Evolutionary conservation across 768 basidiomycete genomes (phyloP).

Genomic region (Lactarius indigo): DNA sequence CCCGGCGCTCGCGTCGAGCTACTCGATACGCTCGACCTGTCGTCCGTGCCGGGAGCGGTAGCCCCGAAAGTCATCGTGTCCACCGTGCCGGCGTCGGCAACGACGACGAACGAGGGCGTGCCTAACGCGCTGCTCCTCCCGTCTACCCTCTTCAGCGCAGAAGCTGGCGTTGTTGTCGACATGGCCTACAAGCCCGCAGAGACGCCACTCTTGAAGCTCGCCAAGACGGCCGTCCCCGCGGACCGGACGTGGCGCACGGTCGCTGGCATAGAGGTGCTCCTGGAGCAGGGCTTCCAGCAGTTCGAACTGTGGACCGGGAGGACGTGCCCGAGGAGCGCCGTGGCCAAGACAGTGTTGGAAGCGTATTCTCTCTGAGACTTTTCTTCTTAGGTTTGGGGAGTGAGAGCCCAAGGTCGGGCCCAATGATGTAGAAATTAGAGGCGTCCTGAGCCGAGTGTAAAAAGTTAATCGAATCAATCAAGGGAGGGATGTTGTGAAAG

Average conservation of each 20-base stretch:
- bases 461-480: neutral
- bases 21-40: conserved; percentile 53
- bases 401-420: neutral
- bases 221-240: conserved; percentile 40
- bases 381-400: neutral
- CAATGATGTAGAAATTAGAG: neutral
- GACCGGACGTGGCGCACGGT: conserved; percentile 60
- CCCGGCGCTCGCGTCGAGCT: conserved; percentile 57
- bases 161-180: conserved; percentile 80
- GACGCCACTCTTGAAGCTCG: conserved; percentile 76
- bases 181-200: conserved; percentile 91
- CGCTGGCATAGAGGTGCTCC: conserved; percentile 77
- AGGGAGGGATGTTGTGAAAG: neutral
- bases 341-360: conserved; percentile 48
- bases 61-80: conserved; percentile 78
- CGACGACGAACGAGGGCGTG: conserved; percentile 37
- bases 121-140: conserved; percentile 49
- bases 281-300: conserved; percentile 87
- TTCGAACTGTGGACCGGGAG: conserved; percentile 81
- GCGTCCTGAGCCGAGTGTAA: neutral
- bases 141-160: conserved; percentile 48
- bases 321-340: conserved; percentile 46
- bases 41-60: conserved; percentile 39
- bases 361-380: conserved; percentile 34
- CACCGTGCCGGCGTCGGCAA: conserved; percentile 76